Evolutionary conservation across 331 rosid genomes (phyloP), one percentile per base, ranked within the genome.

Genomic region (Prunus yedoensis): DNA sequence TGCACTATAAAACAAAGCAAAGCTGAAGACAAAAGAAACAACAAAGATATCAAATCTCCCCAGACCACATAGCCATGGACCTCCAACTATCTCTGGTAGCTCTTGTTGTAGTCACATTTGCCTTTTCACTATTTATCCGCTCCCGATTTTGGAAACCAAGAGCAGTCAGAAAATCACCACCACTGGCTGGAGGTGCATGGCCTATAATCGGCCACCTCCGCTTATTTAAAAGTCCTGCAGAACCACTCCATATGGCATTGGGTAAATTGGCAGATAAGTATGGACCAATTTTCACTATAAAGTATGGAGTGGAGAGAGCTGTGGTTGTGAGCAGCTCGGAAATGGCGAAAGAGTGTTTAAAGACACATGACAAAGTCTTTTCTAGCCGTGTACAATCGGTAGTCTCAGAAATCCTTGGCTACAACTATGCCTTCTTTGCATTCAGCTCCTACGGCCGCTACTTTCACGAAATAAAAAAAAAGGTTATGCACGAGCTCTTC

Each of bases 191-290:
- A 18, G 73, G 66, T 1, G 66, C 65, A 2, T 66, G 73, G 73
- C 73, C 79, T 0, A 50, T 75, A 12, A 14, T 75, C 20, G 73
- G 66, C 52, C 73, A 75, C 64, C 74, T 76, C 2, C 66, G 5
- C 18, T 52, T 56, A 2, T 43, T 66, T 5, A 18, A 9, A 53
- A 49, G 75, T 2, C 7, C 75, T 5, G 10, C 70, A 38, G 28
- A 68, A n/a, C 75, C 74, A 4, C 15, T 72, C 28, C 69, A 77
- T 54, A 27, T 28, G 45, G 63, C 59, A 1, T 27, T 77, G 68
- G 74, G 62, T 4, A 20, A 38, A 27, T 4, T 77, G 80, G 80
- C 80, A 3, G 80, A 77, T 28, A 46, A n/a, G 7, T 58, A 68
- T 11, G 80, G 80, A 47, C 70, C 80, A 1, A 30, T 77, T 35